phyloP scores from a whole-genome alignment of 2,329 filamentous ascomycete genomes.

The Ascocoryne sarcoides region DNA sequence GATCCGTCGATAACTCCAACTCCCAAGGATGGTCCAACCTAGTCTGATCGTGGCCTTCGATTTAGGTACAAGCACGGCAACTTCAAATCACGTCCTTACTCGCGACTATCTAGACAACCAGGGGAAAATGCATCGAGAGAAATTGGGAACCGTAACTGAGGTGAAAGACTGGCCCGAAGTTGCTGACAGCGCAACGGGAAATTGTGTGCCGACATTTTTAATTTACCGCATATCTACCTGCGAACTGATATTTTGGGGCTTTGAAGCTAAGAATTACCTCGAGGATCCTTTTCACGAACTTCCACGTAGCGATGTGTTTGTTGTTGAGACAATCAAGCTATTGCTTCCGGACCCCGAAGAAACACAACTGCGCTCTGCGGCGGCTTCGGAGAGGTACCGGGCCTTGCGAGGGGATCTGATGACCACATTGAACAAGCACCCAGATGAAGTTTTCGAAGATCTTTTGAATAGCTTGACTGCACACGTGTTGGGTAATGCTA shows the following conservation, averaged over 20 bases:
- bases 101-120: neutral
- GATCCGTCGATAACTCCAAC: too few relatives aligned
- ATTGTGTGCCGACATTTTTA: conserved; percentile 10
- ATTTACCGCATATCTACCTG: conserved; percentile 4
- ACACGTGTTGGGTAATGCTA: conserved; percentile 1
- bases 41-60: too few relatives aligned
- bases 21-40: too few relatives aligned
- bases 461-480: conserved; percentile 3
- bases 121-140: neutral
- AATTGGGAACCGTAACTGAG: neutral
- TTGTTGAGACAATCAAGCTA: conserved; percentile 11
- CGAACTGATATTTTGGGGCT: conserved; percentile 8
- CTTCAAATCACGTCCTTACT: neutral
- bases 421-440: neutral
- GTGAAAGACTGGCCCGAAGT: conserved; percentile 6
- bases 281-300: conserved; percentile 6
- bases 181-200: conserved; percentile 3
- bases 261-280: conserved; percentile 9
- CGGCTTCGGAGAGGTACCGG: conserved; percentile 5
- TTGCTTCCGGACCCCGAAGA: conserved; percentile 6
- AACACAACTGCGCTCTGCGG: neutral
- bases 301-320: conserved; percentile 5
- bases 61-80: neutral
- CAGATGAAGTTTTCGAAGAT: conserved; percentile 8
- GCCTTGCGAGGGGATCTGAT: conserved; percentile 2